These are phyloP conservation scores for Daucus carota DNA, from an alignment of 129 eudicot species.

Conservation along the genomic window DH1_v3.0 NC_030382.2:52477501-52478000, in stretches of 20 bases:
- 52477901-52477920: constrained; percentile 74
- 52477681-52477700: constrained; percentile 27
- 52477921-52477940: constrained; percentile 70
- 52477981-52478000: constrained; percentile 50
- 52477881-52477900: constrained; percentile 78
- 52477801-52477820: constrained; percentile 48
- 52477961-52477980: constrained; percentile 61
- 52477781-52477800: constrained; percentile 70
- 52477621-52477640: constrained; percentile 54
- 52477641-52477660: constrained; percentile 54
- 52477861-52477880: constrained; percentile 82
- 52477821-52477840: constrained; percentile 53
- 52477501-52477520: constrained; percentile 23
- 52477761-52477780: constrained; percentile 46
- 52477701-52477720: constrained; percentile 15
- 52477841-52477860: constrained; percentile 98
- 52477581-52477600: constrained; percentile 29
- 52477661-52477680: constrained; percentile 60
- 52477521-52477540: too few species aligned
- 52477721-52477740: constrained; percentile 65
- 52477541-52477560: constrained; percentile 41
- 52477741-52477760: constrained; percentile 63
- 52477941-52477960: constrained; percentile 91
- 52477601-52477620: constrained; percentile 63
- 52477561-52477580: constrained; percentile 7